Base-by-base conservation (phyloP, 352 stramenopile genomes). In the Globisporangium iwayamae region DNA sequence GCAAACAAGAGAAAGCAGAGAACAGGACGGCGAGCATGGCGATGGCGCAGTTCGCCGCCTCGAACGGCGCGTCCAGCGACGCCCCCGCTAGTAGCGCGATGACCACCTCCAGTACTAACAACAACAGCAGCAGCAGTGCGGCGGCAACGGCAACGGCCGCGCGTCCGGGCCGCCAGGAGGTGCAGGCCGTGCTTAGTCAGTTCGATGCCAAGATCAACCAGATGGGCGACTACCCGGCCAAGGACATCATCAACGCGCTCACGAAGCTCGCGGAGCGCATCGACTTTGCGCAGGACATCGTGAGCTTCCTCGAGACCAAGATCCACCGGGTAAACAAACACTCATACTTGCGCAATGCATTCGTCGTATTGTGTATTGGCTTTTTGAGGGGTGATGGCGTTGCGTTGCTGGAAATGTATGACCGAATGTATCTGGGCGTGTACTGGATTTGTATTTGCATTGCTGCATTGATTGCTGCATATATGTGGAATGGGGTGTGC, bases 221-320 rank as follows among this genome's bases (percentile, higher is more conserved):
- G 39, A 90, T 96, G 84, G 83, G 78, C 72, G 83, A 89, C 70
- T 94, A 94, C 65, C 88, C 88, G 10, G 88, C 88, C 43, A 95
- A 96, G 56, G 83, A 92, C 75, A 91, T 87, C 68, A 96, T 96
- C 79, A 96, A 95, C 67, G 65, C 81, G 54, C 79, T 96, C 59
- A 96, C 88, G 51, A 96, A 89, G 79, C 73, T 94, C 63, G 85
- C 88, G 7, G 86, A 93, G 71, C 81, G 81, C 56, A 53, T 79
- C 34, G 66, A 88, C 61, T 91, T 89, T 70, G 85, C 85, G 52
- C 75, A 80, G 52, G 83, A 94, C 72, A 87, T 96, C 71, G 87
- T 92, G 74, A 85, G 77, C 68, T 96, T 96, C 78, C 76, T 96
- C 62, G 85, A 94, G 69, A 93, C 84, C 63, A 96, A 96, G 78